Percentiles rank a stretch among this genome's conserved stretches.
Conservation (phyloP, 2,329 filamentous ascomycete species). For the Colletotrichum filicis region DNA sequence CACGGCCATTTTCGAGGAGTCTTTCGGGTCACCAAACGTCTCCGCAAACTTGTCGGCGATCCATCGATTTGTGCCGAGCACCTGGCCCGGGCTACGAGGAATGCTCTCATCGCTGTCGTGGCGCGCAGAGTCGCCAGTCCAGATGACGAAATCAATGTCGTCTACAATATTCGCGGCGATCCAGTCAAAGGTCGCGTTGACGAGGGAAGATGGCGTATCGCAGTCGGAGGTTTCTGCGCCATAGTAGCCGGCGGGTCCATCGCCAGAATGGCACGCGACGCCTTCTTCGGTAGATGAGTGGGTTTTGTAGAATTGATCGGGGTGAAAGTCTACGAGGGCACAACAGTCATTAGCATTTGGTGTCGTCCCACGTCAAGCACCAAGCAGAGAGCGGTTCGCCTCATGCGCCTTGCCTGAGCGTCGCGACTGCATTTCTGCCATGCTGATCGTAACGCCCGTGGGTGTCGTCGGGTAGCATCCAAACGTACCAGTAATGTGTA, state of each 20-base stretch:
- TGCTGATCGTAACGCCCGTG: neutral
- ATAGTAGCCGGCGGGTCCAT: conserved; percentile 81
- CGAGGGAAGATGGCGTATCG: conserved; percentile 82
- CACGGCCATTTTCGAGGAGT: conserved; percentile 71
- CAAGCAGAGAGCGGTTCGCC: conserved; percentile 8
- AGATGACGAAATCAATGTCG: conserved; percentile 87
- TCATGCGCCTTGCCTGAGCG: neutral
- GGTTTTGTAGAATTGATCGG: conserved; percentile 86
- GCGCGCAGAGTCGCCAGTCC: conserved; percentile 91
- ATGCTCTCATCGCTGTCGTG: conserved; percentile 88
- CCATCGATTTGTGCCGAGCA: conserved; percentile 80
- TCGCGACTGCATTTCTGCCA: neutral
- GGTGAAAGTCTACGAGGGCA: conserved; percentile 81
- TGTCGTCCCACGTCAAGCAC: conserved; percentile 29
- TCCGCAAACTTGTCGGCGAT: conserved; percentile 82
- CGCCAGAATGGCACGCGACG: conserved; percentile 81
- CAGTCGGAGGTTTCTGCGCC: conserved; percentile 90
- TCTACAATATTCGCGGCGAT: conserved; percentile 81
- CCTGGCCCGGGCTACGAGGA: conserved; percentile 79
- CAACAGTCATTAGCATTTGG: conserved; percentile 2
- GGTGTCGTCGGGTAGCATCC: conserved; percentile 6
- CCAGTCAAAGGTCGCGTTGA: conserved; percentile 93
- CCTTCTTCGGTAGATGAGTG: conserved; percentile 77
- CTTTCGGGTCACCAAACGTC: conserved; percentile 70
- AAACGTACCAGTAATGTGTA: conserved; percentile 85